Evolutionary conservation across 1,284 basidiomycete genomes (phyloP), one percentile per base, ranked within the genome.

Genomic region (Apiotrichum laibachii): DNA sequence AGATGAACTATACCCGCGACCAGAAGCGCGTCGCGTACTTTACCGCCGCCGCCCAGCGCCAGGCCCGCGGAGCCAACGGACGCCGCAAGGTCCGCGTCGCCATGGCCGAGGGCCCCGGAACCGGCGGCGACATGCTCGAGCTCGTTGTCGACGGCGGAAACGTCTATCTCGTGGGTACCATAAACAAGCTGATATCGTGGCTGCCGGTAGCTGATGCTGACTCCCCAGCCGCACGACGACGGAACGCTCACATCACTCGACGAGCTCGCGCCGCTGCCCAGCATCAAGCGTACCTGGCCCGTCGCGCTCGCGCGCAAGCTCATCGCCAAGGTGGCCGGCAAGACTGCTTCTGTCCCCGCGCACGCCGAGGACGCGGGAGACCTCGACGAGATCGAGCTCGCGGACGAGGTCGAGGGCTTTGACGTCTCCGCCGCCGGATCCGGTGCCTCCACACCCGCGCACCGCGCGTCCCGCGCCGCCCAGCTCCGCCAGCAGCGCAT

Each of bases 1-100:
- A 79, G 48, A 80, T 94, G 64, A 93, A 88, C 73, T 87, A 90
- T 77, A 84, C 81, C 61, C 83, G 83, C 31, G 90, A 95, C 70
- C 68, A 88, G 55, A 79, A 79, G 52, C 84, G 87, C 39, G 85
- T 97, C 47, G 84, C 87, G 43, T 80, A 81, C 59, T 86, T 92
- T 66, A 78, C 84, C 13, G 72, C 72, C 47, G 81, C 86, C 46
- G 92, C 91, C 16, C 83, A 82, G 59, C 66, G 81, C 22, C 82
- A 85, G 16, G 91, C 90, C 16, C 91, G 90, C 86, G 88, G 65
- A 8, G 60, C 61, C 10, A 57, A 53, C 39, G 65, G 59, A 0
- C 63, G 73, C 48, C 64, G 75, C 50, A 77, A 76, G 60, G 78
- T 79, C 35, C 72, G 65, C 56, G 75, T 80, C 8, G 72, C 73